Evolutionary conservation across 2,329 filamentous ascomycete genomes (phyloP).

Genomic region (Exophiala sp.): DNA sequence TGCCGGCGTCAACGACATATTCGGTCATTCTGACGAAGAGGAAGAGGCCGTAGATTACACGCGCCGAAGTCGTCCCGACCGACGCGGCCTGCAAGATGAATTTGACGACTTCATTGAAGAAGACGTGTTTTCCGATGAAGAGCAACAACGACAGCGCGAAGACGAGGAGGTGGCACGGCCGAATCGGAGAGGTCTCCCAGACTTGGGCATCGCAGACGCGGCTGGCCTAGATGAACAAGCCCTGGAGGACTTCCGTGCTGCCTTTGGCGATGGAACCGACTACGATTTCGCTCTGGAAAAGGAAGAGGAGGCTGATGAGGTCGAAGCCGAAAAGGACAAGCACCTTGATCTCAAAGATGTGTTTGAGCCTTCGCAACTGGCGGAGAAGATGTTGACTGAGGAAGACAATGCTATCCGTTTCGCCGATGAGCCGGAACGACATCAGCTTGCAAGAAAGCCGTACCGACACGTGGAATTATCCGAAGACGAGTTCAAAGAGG

Average conservation of each 20-base stretch:
- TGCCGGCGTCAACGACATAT: slow-evolving; percentile 82
- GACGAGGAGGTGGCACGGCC: slow-evolving; percentile 78
- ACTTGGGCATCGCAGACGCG: slow-evolving; percentile 66
- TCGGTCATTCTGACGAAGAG: slow-evolving; percentile 87
- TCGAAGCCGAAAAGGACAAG: slow-evolving; percentile 70
- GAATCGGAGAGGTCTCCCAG: slow-evolving; percentile 60
- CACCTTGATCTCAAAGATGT: slow-evolving; percentile 93
- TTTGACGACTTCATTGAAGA: slow-evolving; percentile 97
- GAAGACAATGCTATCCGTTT: slow-evolving; percentile 87
- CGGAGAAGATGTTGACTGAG: slow-evolving; percentile 90
- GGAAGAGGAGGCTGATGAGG: slow-evolving; percentile 76
- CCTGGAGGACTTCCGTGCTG: slow-evolving; percentile 90
- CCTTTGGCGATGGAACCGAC: slow-evolving; percentile 92
- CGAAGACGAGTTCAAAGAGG: slow-evolving; percentile 81
- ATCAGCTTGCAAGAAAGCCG: slow-evolving; percentile 82
- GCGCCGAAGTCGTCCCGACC: slow-evolving; percentile 37
- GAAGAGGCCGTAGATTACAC: slow-evolving; percentile 49
- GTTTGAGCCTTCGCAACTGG: slow-evolving; percentile 91
- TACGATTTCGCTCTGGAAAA: slow-evolving; percentile 90
- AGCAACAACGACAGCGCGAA: slow-evolving; percentile 67
- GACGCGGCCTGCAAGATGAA: slow-evolving; percentile 64
- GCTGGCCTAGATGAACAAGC: slow-evolving; percentile 85
- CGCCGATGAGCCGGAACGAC: slow-evolving; percentile 85
- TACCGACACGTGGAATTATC: slow-evolving; percentile 78
- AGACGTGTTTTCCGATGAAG: slow-evolving; percentile 83